A percentile compares a stretch with the other conserved stretches of the same genome.
Conservation (phyloP, 75 land plant species). For the Azolla pinnata region DNA sequence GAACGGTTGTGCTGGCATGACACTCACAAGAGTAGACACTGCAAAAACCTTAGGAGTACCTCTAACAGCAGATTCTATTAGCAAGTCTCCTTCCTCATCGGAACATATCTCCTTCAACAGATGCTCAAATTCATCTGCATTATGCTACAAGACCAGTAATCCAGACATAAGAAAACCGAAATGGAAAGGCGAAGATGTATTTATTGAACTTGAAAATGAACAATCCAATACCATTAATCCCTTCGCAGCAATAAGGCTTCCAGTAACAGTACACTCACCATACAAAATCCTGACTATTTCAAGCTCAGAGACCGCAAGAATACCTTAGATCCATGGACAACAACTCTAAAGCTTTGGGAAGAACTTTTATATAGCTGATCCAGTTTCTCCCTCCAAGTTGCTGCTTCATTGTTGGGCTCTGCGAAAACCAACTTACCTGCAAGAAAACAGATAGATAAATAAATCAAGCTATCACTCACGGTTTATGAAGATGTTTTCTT, state of each 20-base stretch:
- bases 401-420: constrained; percentile 97
- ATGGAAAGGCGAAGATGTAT: too few relatives aligned
- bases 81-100: constrained; percentile 92
- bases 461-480: too few relatives aligned
- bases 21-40: constrained; percentile 84
- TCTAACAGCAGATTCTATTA: constrained; percentile 95
- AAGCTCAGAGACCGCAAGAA: too few relatives aligned
- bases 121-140: constrained; percentile 95
- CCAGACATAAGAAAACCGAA: too few relatives aligned
- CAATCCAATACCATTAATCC: too few relatives aligned
- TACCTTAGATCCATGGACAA: constrained; percentile 98
- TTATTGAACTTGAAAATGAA: too few relatives aligned
- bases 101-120: constrained; percentile 89
- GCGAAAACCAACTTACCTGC: constrained; percentile 92
- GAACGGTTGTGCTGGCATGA: constrained; percentile 92
- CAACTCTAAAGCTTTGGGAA: constrained; percentile 94
- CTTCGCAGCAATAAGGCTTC: too few relatives aligned
- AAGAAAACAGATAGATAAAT: constrained; percentile 9
- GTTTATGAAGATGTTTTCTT: neutral
- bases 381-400: constrained; percentile 94
- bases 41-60: constrained; percentile 87
- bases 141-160: constrained; percentile 84
- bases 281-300: too few relatives aligned
- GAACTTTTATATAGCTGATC: constrained; percentile 97
- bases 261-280: too few relatives aligned